Evolutionary conservation across 2,329 filamentous ascomycete genomes (phyloP).

Genomic region (Metarhizium anisopliae): DNA sequence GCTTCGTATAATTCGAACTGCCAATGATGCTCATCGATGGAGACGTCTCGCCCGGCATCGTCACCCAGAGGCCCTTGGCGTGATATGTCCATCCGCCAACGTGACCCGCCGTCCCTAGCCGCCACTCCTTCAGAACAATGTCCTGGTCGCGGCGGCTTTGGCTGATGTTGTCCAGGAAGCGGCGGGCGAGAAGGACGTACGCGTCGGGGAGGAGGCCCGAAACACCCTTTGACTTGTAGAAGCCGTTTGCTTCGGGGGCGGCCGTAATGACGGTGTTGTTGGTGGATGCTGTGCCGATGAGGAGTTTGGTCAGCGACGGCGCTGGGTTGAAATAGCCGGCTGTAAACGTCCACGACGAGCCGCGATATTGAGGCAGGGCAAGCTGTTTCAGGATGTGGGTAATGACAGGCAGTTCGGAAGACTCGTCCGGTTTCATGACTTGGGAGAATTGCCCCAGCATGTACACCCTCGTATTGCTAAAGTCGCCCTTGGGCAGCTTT

Average conservation of each 20-base stretch:
- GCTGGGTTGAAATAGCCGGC: constrained; percentile 98
- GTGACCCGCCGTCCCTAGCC: constrained; percentile 68
- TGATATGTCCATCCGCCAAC: constrained; percentile 94
- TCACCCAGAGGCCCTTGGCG: constrained; percentile 91
- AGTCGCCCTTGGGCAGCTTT: constrained; percentile 10
- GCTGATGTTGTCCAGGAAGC: constrained; percentile 60
- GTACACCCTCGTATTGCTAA: constrained; percentile 65
- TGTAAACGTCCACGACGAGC: constrained; percentile 87
- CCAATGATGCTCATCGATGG: constrained; percentile 79
- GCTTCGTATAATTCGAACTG: constrained; percentile 90
- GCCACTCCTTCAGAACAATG: constrained; percentile 81
- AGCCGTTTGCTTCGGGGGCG: constrained; percentile 88
- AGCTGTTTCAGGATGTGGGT: constrained; percentile 65
- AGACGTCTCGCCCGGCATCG: constrained; percentile 53
- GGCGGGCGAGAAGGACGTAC: constrained; percentile 79
- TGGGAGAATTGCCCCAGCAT: constrained; percentile 83
- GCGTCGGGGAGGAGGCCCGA: constrained; percentile 86
- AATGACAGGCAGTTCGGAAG: constrained; percentile 81
- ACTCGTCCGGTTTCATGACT: constrained; percentile 67
- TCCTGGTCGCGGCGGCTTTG: constrained; percentile 37
- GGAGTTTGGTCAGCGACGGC: constrained; percentile 67
- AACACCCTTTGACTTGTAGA: constrained; percentile 80
- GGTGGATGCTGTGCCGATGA: constrained; percentile 62
- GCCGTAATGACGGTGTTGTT: constrained; percentile 83
- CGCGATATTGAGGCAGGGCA: constrained; percentile 50